These are phyloP conservation scores for Cymbidium sinense DNA, from an alignment of 106 monocot genomes.

Conservation along the genomic window DNA sequence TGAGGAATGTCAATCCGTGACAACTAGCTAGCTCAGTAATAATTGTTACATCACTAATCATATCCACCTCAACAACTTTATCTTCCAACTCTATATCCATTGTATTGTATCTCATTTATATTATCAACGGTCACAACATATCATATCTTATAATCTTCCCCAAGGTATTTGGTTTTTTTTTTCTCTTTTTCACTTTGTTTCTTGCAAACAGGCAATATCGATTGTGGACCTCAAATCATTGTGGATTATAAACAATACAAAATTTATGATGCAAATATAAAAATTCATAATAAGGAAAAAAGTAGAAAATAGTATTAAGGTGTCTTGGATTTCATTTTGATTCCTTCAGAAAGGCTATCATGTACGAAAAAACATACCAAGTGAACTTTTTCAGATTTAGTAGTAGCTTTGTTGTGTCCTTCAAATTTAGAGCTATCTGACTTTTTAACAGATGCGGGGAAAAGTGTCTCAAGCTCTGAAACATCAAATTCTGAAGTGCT, in stretches of 20 bases:
- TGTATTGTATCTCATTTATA: no score
- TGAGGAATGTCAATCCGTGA: no score
- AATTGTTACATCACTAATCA: no score
- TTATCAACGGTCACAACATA: no score
- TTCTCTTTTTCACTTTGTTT: no score
- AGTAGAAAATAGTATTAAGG: background rate
- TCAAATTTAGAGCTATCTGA: constrained; percentile 52
- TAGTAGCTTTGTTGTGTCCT: constrained; percentile 32
- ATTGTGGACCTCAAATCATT: background rate
- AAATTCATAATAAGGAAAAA: background rate
- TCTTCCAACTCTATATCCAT: no score
- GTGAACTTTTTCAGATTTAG: constrained; percentile 89
- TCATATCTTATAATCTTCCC: no score
- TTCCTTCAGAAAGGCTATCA: background rate
- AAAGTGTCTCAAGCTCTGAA: constrained; percentile 82
- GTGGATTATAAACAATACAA: background rate
- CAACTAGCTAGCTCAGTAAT: no score
- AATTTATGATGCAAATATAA: background rate
- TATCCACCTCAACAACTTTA: no score
- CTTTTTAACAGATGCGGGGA: constrained; percentile 79
- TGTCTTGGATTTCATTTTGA: background rate
- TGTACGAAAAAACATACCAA: constrained; percentile 48
- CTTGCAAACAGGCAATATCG: no score
- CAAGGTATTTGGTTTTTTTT: no score
- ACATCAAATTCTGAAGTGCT: constrained; percentile 95